These are phyloP conservation scores for Aristolochia fimbriata DNA, from an alignment of 164 flowering plant species.

Conservation along the genomic window DNA sequence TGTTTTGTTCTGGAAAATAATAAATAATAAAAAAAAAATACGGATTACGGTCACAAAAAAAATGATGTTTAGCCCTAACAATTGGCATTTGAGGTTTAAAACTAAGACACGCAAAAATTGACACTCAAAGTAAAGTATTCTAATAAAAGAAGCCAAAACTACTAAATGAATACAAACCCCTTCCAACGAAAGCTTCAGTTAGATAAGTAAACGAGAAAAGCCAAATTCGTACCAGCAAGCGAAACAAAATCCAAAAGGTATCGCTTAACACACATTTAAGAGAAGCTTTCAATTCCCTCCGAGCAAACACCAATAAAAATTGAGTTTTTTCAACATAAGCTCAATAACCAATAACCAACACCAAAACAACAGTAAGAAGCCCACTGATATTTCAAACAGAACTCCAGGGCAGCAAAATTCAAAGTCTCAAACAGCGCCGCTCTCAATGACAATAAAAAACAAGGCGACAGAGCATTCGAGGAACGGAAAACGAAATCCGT, in stretches of 20 bases:
- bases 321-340: background rate
- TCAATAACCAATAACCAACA: background rate
- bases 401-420: slow-evolving; percentile 2
- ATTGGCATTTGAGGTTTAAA: no score
- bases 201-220: no score
- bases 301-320: background rate
- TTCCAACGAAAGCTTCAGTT: no score
- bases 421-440: background rate
- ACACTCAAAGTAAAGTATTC: no score
- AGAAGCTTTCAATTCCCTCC: background rate
- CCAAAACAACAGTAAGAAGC: background rate
- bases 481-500: slow-evolving; percentile 7
- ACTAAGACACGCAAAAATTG: no score
- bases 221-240: background rate
- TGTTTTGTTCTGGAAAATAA: no score
- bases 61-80: no score
- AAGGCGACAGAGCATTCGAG: background rate
- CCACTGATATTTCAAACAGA: slow-evolving; percentile 1
- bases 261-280: no score
- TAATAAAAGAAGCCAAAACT: no score
- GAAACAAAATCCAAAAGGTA: background rate
- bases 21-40: no score
- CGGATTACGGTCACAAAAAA: no score
- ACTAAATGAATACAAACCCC: no score
- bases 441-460: background rate